Evolutionary conservation across 2,329 filamentous ascomycete genomes (phyloP), one percentile per base, ranked within the genome.

Genomic region (Ophiostoma fasciatum): DNA sequence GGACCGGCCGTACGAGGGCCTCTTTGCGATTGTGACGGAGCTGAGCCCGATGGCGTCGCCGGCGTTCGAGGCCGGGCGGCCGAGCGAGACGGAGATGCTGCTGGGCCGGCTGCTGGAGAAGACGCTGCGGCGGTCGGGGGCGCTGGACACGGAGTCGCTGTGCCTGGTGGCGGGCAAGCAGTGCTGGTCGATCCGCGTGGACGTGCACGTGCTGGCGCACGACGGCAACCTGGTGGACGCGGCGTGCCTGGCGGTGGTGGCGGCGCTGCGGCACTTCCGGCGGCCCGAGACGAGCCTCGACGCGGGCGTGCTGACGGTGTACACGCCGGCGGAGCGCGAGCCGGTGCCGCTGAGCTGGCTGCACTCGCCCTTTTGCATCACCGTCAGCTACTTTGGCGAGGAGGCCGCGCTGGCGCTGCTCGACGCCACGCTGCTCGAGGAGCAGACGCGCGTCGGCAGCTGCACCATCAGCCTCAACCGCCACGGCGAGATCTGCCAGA

Each of bases 91-190:
- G 38, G 90, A 96, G 60, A 68, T 87, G 3, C 71, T 94, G 28
- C 74, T 96, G 20, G 85, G 87, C 9, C 78, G 88, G 23, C 71
- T 90, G 28, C 76, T 98, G 15, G 90, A 98, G 57, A 94, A 94
- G 61, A 88, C 90, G 8, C 75, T 96, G 42, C 85, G 90, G 28
- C 78, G 90, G 41, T 94, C 87, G 1, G 81, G 81, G 47, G 88
- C 90, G 7, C 73, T 98, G 28, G 88, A 96, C 56, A 94, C 87
- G 23, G 90, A 98, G 59, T 94, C 87, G 4, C 70, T 98, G 30
- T 98, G 90, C 57, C 82, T 98, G 17, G 68, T 94, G 20, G 85
- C 90, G 10, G 87, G 83, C 7, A 68, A 81, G 41, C 94, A 92
- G 57, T 90, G 82, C 62, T 98, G 90, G 76, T 80, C 80, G 42